Conservation (phyloP, 148 eudicot species). For the Diospyros kaki region DNA sequence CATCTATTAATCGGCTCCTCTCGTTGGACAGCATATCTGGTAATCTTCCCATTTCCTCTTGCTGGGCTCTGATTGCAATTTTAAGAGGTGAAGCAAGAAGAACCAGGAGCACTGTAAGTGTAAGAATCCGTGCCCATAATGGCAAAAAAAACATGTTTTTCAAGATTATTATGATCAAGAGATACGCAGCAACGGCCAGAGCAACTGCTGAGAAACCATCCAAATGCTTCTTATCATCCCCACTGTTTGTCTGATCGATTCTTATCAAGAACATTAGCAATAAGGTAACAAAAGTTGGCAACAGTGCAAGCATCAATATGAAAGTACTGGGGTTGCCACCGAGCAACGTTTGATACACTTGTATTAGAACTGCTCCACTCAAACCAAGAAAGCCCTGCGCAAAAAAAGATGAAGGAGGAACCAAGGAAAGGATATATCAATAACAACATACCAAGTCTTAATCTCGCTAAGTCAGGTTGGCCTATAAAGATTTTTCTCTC, state of each 20-base stretch:
- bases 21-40: slow-evolving; percentile 12
- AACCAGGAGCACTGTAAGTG: slow-evolving; percentile 40
- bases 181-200: slow-evolving; percentile 59
- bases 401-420: background rate
- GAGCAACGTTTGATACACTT: slow-evolving; percentile 61
- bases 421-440: too few species aligned
- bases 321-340: slow-evolving; percentile 52
- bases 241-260: slow-evolving; percentile 29
- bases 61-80: slow-evolving; percentile 49
- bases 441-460: too few species aligned
- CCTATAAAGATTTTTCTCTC: too few species aligned
- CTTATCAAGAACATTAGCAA: slow-evolving; percentile 64
- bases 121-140: slow-evolving; percentile 35
- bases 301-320: slow-evolving; percentile 71
- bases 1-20: slow-evolving; percentile 26
- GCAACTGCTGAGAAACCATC: slow-evolving; percentile 60
- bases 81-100: slow-evolving; percentile 55
- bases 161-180: slow-evolving; percentile 58
- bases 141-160: slow-evolving; percentile 55
- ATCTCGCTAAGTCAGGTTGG: too few species aligned
- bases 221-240: slow-evolving; percentile 58
- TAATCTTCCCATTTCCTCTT: slow-evolving; percentile 24
- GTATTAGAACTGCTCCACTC: slow-evolving; percentile 85
- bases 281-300: slow-evolving; percentile 52
- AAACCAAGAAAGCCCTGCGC: slow-evolving; percentile 86